Percentiles rank a stretch among this genome's conserved stretches.
phyloP scores from a whole-genome alignment of 768 basidiomycete genomes.

The Kondoa malvinella region DNA sequence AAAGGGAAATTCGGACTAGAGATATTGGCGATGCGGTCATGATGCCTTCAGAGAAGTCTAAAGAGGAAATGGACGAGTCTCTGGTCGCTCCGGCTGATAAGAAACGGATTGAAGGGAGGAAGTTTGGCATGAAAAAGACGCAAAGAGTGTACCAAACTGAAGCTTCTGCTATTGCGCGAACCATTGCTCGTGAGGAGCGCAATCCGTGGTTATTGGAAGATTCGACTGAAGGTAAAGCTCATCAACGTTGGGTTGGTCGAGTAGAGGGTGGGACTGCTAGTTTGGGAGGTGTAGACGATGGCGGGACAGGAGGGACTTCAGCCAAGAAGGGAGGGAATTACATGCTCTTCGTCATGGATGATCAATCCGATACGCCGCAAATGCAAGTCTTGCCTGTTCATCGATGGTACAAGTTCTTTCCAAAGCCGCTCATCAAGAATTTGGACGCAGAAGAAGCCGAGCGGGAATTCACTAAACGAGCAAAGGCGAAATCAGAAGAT shows the following conservation, averaged over 20 bases:
- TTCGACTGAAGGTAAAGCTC: neutral
- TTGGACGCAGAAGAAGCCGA: conserved; percentile 1
- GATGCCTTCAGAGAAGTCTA: neutral
- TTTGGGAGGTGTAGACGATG: neutral
- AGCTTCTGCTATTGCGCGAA: neutral
- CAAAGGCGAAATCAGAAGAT: conserved; percentile 5
- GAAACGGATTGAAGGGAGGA: neutral
- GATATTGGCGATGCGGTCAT: neutral
- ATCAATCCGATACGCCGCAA: neutral
- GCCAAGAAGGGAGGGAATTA: neutral
- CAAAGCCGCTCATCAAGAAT: neutral
- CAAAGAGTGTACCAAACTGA: conserved; percentile 1
- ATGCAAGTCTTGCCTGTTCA: conserved; percentile 1
- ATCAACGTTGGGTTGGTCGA: conserved; percentile 1
- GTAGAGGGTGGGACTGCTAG: neutral
- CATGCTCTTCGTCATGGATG: neutral
- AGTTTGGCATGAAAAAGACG: neutral
- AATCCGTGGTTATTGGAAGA: neutral
- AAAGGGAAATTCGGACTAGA: neutral
- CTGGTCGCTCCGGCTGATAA: neutral
- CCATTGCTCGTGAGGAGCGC: neutral
- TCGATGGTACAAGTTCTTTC: neutral
- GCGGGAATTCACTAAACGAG: neutral
- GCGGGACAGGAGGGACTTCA: neutral
- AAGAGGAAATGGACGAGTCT: conserved; percentile 1